Base-by-base conservation (phyloP, 768 basidiomycete genomes). In the Lentinus brumalis region DNA sequence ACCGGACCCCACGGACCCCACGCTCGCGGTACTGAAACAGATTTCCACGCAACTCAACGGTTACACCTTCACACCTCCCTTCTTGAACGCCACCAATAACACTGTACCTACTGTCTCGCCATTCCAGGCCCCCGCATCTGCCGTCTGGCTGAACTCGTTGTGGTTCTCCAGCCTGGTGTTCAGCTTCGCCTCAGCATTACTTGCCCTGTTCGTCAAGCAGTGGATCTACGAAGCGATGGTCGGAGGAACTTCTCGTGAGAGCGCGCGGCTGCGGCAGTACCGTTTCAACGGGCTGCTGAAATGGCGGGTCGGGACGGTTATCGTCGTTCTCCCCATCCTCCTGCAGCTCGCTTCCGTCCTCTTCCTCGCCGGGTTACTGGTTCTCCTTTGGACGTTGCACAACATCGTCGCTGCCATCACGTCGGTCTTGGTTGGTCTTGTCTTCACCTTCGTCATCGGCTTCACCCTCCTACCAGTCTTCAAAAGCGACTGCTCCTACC, bases 201-300 rank as follows among this genome's bases (percentile, higher is more conserved):
- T 65, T n/a, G 61, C 63, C 18, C 64, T 68, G 42, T 51, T 69
- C 12, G 67, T 67, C 4, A 71, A 68, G 39, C 69, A 71, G 46
- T 70, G 67, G 70, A 14, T 70, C 1, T 69, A 70, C 42, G 52
- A 41, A 18, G 39, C 63, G 21, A 56, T 54, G 14, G 50, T 60
- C 29, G 60, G 63, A 26, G 62, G 63, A 4, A 63, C 58, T 16
- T 49, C 69, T 1, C 58, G 66, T 8, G 64, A 62, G 15, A 56
- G 59, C 38, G 62, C 60, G 1, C 63, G 62, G 15, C 32, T 57
- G 4, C 65, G 68, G 12, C 71, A 70, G n/a, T 64, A 65, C 18
- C 66, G 71, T 10, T 58, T 55, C 47, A 50, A 65, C 5, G 65
- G 56, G 10, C 63, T 70, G 29, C 42, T 58, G 5, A 51, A 50